phyloP scores from a whole-genome alignment of 129 eudicot species.

The Silybum marianum region DNA sequence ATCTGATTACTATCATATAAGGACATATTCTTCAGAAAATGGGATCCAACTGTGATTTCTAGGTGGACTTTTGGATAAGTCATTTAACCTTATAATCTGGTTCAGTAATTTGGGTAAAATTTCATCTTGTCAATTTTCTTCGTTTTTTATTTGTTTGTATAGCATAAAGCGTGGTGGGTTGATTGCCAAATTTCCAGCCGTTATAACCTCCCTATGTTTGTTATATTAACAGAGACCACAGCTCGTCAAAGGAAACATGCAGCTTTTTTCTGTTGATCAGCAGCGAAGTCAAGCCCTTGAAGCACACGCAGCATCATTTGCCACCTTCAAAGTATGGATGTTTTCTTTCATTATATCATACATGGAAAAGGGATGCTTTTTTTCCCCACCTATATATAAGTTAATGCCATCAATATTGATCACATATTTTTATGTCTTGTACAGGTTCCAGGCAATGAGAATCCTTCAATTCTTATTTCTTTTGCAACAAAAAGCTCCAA shows the following conservation, averaged over 20 bases:
- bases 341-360: constrained; percentile 4
- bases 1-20: background rate
- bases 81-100: background rate
- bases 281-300: constrained; percentile 99
- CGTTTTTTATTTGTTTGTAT: background rate
- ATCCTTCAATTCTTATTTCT: constrained; percentile 86
- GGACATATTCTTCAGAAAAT: constrained; percentile 2
- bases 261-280: constrained; percentile 94
- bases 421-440: constrained; percentile 20
- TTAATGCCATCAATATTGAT: constrained; percentile 10
- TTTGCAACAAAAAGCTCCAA: constrained; percentile 91
- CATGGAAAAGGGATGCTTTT: background rate
- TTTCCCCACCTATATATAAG: background rate
- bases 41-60: constrained; percentile 9
- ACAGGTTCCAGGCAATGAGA: constrained; percentile 97
- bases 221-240: constrained; percentile 68
- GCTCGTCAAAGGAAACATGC: constrained; percentile 97
- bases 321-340: constrained; percentile 63
- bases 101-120: constrained; percentile 11
- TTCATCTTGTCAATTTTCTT: background rate
- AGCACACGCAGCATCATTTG: constrained; percentile 99
- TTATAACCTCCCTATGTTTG: background rate
- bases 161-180: background rate
- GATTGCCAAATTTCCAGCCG: background rate
- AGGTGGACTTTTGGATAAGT: constrained; percentile 21